Base-by-base conservation (phyloP, 495 filamentous ascomycete genomes). In the Aspergillus ellipticus region DNA sequence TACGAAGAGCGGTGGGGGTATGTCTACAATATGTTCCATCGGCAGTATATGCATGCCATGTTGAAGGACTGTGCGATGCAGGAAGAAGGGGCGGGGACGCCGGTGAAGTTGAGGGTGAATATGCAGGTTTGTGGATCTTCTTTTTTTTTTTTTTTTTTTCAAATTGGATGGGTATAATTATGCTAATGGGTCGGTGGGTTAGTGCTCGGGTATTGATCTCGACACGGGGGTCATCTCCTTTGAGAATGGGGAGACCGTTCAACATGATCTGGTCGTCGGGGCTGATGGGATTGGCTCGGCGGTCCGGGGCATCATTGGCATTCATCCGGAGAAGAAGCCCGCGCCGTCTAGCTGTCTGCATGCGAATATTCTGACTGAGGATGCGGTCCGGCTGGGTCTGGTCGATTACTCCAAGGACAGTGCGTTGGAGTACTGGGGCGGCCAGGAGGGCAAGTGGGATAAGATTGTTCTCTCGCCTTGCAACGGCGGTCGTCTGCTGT, bases 11-110 rank as follows among this genome's bases (percentile, higher is more conserved):
- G 66, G 7, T 77, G 74, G 74, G 74, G 74, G 31, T 72, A 73
- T 58, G 71, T 63, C 20, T 80, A 81, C 58, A 77, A 80, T 64
- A 79, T 82, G 78, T 82, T 82, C 57, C 79, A 83, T 53, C 73
- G 80, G 1, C 72, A 76, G 49, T 70, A 82, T 55, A 81, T 83
- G 78, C 80, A 83, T 58, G 55, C 65, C 6, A 79, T 82, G 76
- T 58, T 83, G 61, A 78, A 70, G 66, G 74, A 78, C 22, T 70
- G 70, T 16, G 80, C 79, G 0, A 11, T 77, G 51, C 70, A 66
- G 8, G 68, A 70, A 21, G 63, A 71, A 6, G 75, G 77, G 1
- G 64, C 72, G n/a, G 78, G 77, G 6, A 65, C 47, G 0, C 79
- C 77, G 0, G 74, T 70, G 1, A 68, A 57, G 29, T 52, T 81